Evolutionary conservation across 768 basidiomycete genomes (phyloP).

Genomic region (Rossbeevera mucosa): DNA sequence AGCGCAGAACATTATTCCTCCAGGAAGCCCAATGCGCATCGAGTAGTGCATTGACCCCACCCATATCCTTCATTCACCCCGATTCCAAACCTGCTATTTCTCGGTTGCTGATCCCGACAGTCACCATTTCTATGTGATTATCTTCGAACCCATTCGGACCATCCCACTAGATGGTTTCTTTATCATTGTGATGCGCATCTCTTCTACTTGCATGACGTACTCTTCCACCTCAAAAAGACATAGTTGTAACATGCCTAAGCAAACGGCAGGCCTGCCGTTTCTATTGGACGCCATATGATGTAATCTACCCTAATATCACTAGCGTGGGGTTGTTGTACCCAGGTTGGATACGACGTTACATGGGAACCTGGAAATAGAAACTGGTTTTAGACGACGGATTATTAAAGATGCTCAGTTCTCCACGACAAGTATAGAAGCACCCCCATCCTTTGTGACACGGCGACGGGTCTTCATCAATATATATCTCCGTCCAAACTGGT

Average conservation of each 20-base stretch:
- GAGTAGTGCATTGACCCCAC: constrained; percentile 6
- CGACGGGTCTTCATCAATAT: constrained; percentile 57
- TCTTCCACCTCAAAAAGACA: constrained; percentile 1
- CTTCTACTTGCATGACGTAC: constrained; percentile 10
- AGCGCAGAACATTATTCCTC: constrained; percentile 20
- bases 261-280: constrained; percentile 9
- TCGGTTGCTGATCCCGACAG: not conserved
- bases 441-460: constrained; percentile 61
- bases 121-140: not conserved
- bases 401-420: constrained; percentile 10
- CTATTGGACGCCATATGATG: constrained; percentile 14
- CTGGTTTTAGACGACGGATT: not conserved
- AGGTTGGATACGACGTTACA: constrained; percentile 2
- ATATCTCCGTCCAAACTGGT: constrained; percentile 54
- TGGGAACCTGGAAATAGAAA: not conserved
- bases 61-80: not conserved
- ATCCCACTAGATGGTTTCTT: constrained; percentile 1
- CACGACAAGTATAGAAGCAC: constrained; percentile 49
- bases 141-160: not conserved
- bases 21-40: constrained; percentile 34
- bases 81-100: not conserved
- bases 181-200: constrained; percentile 11
- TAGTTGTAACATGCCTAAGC: constrained; percentile 14
- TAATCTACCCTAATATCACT: constrained; percentile 14
- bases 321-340: constrained; percentile 15